Conservation (phyloP, 805 yeast species). For the Pichia exigua region DNA sequence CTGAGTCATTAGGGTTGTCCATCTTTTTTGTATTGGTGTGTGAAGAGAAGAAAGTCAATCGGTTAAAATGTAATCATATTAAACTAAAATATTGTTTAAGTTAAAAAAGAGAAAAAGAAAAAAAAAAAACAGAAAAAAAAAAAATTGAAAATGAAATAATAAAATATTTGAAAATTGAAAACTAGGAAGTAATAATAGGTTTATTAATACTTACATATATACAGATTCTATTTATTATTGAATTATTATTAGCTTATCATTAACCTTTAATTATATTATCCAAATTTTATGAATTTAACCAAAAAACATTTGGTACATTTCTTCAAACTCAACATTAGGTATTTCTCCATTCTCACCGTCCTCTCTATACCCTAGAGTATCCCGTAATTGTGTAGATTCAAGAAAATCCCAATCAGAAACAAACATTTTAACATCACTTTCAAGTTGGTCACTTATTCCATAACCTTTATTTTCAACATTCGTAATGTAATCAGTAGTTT, state of each 20-base stretch:
- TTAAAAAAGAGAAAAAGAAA: neutral
- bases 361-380: neutral
- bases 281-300: neutral
- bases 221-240: neutral
- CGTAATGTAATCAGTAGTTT: constrained; percentile 1
- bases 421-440: neutral
- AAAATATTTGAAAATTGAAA: neutral
- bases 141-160: neutral
- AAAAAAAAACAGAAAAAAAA: neutral
- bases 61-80: no score
- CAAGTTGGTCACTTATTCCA: neutral
- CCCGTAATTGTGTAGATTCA: neutral
- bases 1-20: neutral
- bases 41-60: no score
- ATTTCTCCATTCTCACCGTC: neutral
- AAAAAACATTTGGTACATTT: neutral
- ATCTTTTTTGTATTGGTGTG: neutral
- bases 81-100: neutral
- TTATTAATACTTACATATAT: no score
- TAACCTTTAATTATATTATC: neutral
- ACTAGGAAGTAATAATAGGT: no score
- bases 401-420: constrained; percentile 3
- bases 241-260: neutral
- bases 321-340: neutral
- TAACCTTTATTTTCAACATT: neutral